phyloP scores from a whole-genome alignment of 2,329 filamentous ascomycete species.

The Aureobasidium sp. region DNA sequence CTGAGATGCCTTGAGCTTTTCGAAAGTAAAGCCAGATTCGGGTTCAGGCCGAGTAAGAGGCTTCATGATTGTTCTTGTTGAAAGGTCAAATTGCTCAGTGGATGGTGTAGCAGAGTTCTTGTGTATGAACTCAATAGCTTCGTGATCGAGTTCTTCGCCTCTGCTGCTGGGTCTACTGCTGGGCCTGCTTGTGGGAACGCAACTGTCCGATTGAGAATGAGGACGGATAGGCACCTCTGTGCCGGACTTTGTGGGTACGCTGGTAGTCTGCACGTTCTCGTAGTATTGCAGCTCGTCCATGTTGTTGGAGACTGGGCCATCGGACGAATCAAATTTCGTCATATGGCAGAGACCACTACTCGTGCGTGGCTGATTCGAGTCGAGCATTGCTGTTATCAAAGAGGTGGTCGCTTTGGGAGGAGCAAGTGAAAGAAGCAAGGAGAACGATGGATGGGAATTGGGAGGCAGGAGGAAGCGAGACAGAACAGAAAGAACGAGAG shows the following conservation, averaged over 20 bases:
- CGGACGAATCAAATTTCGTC: neutral
- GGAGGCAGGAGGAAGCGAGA: neutral
- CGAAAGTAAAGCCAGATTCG: neutral
- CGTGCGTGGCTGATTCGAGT: neutral
- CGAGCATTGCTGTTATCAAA: neutral
- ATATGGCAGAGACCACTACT: neutral
- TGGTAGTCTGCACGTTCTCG: neutral
- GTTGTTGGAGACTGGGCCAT: neutral
- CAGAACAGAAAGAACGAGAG: neutral
- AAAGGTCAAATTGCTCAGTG: neutral
- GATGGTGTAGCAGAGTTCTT: neutral
- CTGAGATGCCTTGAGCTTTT: neutral
- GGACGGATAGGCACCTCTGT: neutral
- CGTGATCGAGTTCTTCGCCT: neutral
- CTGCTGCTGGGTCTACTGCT: slow-evolving; percentile 6
- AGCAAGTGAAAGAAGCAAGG: neutral
- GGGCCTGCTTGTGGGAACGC: neutral
- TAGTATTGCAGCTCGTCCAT: neutral
- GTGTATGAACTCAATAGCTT: neutral
- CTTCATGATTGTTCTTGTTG: neutral
- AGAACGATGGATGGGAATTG: neutral
- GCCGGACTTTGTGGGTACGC: slow-evolving; percentile 6
- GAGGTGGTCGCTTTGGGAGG: neutral
- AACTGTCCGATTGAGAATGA: neutral
- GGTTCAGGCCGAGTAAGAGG: neutral